Evolutionary conservation across 2,329 filamentous ascomycete genomes (phyloP), one percentile per base, ranked within the genome.

Genomic region (Apiospora sp.): DNA sequence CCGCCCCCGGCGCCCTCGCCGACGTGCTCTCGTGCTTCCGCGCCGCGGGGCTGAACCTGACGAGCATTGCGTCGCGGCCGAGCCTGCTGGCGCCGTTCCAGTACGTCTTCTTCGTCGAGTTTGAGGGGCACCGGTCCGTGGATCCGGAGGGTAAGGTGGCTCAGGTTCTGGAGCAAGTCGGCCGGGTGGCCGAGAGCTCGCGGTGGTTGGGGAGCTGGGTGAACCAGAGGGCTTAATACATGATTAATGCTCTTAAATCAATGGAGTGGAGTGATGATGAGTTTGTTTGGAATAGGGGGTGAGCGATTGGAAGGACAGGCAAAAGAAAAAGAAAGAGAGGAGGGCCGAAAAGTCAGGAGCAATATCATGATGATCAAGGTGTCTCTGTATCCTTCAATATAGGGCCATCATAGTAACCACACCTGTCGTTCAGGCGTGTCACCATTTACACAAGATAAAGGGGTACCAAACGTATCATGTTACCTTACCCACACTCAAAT

Each of bases 71-170:
- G 80, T 95, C 93, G 76, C 85, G 96, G 75, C 96, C 96, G 6
- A 95, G 93, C 78, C 88, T 93, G 72, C 85, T 88, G 51, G 84
- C 86, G 76, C 90, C 93, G 27, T 98, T 97, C 90, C 92, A 97
- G 81, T 98, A 98, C 83, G 89, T 98, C 49, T 98, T 98, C 84
- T 95, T 98, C 80, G 92, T 98, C 43, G 96, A 98, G 85, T 95
- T 97, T 78, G 89, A 93, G 80, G 92, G 93, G 1, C 87, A 90
- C 80, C 84, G 83, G 76, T 77, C 81, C 72, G 81, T 83, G 68
- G 90, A 90, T 77, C 85, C 86, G 2, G 86, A 87, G 70, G 88
- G 87, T 4, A 85, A 86, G 74, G 91, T 95, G 22, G 86, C 89
- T 73, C 83, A 82, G 30, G 92, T 91, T 37, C 81, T 95, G 79